Evolutionary conservation across 2,329 filamentous ascomycete genomes (phyloP), one percentile per base, ranked within the genome.

Genomic region (Aspergillus nomiae): DNA sequence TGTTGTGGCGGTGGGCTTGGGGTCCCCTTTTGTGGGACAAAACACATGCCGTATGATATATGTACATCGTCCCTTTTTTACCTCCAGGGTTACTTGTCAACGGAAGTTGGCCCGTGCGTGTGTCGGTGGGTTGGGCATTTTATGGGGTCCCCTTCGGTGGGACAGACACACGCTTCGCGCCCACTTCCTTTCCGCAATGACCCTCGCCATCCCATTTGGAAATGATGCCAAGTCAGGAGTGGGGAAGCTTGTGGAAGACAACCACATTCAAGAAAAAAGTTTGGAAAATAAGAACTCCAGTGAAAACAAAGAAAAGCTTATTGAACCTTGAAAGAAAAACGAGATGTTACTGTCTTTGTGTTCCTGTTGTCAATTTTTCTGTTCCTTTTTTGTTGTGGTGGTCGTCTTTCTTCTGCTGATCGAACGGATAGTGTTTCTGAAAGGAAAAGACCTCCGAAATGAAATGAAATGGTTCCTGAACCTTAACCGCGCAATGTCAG

Each of bases 391-490:
- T 46, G 21, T 26, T 12, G 21, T 6, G 14, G 34, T 36, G 6
- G 2, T 6, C 14, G 34, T 36, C 32, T 48, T 48, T 46, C 43
- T 24, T 24, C 21, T 24, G n/a, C 43, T 19, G 24, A 51, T 51
- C 14, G 48, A 28, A 34, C 32, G 32, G 32, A 14, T 36, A 14
- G 14, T 36, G 34, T 36, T 36, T 12, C 14, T 36, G 38, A 41
- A 4, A 41, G 8, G 16, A 21, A 32, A 24, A 24, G 50, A 28
- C 30, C 32, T 11, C 24, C 14, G 21, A 16, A 8, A 9, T 36
- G 32, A 54, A 34, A 24, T 24, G 21, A 38, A 55, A 55, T 55
- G 51, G 51, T 55, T 38, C 51, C 51, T 55, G 51, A 55, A 36
- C 51, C 14, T 55, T 24, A 55, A 54, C 30, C 51, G 51, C 51